phyloP scores from a whole-genome alignment of 23 red algal species.

The Gracilaria caudata region DNA sequence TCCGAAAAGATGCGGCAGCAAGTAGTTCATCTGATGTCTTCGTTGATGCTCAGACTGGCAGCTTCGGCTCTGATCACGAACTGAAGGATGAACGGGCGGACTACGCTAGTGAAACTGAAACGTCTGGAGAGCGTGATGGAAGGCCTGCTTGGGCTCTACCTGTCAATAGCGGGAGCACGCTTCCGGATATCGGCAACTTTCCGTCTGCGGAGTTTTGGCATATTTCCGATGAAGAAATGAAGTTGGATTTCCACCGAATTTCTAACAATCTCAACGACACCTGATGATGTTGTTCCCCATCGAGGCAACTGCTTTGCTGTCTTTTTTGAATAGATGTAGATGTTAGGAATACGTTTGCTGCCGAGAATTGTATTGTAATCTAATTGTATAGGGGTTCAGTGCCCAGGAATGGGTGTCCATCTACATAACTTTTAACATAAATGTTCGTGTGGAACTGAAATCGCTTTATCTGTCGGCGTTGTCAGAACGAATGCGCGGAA shows the following conservation, averaged over 20 bases:
- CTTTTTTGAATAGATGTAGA: slow-evolving; percentile 23
- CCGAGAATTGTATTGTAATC: neutral
- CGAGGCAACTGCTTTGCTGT: neutral
- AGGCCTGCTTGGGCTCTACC: slow-evolving; percentile 32
- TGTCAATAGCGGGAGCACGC: neutral
- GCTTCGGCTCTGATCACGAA: neutral
- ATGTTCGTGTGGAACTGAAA: too few relatives aligned
- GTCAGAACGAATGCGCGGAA: too few relatives aligned
- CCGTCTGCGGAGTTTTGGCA: slow-evolving; percentile 47
- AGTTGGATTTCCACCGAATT: slow-evolving; percentile 15
- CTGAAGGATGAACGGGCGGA: neutral
- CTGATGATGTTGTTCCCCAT: neutral
- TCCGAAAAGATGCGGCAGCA: slow-evolving; percentile 1
- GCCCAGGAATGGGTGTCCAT: neutral
- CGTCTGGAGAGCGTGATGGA: slow-evolving; percentile 1
- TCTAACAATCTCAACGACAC: neutral
- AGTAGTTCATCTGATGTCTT: slow-evolving; percentile 30
- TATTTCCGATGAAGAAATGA: slow-evolving; percentile 43
- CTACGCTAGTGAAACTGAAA: slow-evolving; percentile 9
- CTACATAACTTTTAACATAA: neutral
- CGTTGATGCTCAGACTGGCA: slow-evolving; percentile 18
- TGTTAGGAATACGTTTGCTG: neutral
- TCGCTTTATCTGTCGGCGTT: too few relatives aligned
- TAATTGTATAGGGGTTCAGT: neutral
- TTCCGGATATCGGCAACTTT: slow-evolving; percentile 17